Base-by-base conservation (phyloP, 2,329 filamentous ascomycete genomes). In the Botrytis sinoallii region DNA sequence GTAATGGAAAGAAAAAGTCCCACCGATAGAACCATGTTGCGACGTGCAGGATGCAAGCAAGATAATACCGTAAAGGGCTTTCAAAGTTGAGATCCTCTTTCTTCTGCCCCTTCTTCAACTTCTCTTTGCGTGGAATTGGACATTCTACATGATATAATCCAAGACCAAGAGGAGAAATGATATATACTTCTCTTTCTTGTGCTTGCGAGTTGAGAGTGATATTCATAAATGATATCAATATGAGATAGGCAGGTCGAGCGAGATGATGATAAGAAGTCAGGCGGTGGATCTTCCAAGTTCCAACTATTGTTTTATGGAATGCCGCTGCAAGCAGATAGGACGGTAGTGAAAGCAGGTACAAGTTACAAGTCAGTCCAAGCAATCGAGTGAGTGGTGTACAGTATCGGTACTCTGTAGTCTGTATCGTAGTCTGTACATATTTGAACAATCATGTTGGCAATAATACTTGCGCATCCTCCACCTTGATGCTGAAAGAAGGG, bases 31-130 rank as follows among this genome's bases (percentile, higher is more conserved):
- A 64, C 42, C 59, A 64, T 71, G 32, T 46, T 64, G 42, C 69
- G 44, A 63, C 69, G 4, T 71, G 57, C 69, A 71, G 57, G 69
- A 71, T 63, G 69, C 44, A 66, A 38, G 69, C 64, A 66, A 66
- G 60, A 64, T 42, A 42, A 29, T 42, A 64, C 60, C 60, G 60
- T 9, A 64, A 64, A 42, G 38, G 60, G 40, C n/a, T n/a, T n/a
- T n/a, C n/a, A 64, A 64, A 40, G 38, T 29, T 10, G 25, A 20
- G 25, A 18, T 42, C 16, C 60, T 64, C 25, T 22, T 40, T 40
- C 59, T 64, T 32, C 63, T 66, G 12, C 63, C 20, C 10, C 18
- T 48, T 48, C 46, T 25, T 14, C 22, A 46, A 20, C 18, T 20
- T 65, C 40, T 65, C 25, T 29, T 14, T 18, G 29, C n/a, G 20